Base-by-base conservation (phyloP, 139 green algal species). In the Gonium pectorale region DNA sequence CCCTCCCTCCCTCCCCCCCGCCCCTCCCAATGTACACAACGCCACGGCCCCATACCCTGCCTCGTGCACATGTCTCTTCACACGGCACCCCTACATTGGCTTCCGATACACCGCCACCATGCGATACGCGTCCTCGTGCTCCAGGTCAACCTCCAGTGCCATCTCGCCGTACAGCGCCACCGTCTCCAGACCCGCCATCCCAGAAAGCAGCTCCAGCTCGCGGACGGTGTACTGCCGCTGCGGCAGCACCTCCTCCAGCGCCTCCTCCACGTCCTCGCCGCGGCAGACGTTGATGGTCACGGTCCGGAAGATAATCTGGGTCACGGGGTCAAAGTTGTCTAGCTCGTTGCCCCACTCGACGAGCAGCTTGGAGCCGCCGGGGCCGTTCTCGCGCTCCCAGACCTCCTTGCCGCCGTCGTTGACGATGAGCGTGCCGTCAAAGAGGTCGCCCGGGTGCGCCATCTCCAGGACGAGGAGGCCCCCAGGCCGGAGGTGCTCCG, bases 301-400 rank as follows among this genome's bases (percentile, higher is more conserved):
- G 5, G 87, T 93, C 35, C 90, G 87, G 40, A 88, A 59, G 2
- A 93, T 29, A 21, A 93, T 80, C 85, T 94, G 91, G 64, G 90
- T 92, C 22, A 90, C 83, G 40, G 90, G 88, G 77, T 94, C 88
- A 80, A 93, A 94, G 38, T 90, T 83, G 68, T 94, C 91, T 5
- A 89, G 74, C 8, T 91, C 90, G 31, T 83, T 86, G 46, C 91
- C 91, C 91, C 91, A 94, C 70, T 92, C 87, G n/a, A 94, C 90
- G 59, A 93, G 77, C 17, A 94, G 54, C 73, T 93, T 91, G 64
- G 69, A 35, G 21, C 37, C 63, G 37, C 78, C n/a, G n/a, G n/a
- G n/a, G 27, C 29, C 63, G 8, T 67, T 46, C 6, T 87, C 69
- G 52, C 90, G 82, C 82, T 94, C 91, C 91, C 91, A 94, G 79